Evolutionary conservation across 129 eudicot species (phyloP).

Genomic region (Cynara cardunculus): DNA sequence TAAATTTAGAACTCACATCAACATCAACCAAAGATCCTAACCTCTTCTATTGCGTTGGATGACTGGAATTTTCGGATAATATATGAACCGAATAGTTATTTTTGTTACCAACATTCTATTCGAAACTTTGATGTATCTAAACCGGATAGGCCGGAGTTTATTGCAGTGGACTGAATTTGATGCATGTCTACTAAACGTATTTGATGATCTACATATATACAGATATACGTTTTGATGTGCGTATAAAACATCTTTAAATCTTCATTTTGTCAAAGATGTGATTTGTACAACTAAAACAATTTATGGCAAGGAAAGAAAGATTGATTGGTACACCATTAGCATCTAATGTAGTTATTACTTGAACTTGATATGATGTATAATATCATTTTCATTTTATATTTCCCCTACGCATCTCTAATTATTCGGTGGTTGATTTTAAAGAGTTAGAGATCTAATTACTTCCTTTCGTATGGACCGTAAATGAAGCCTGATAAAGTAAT

Average conservation of each 20-base stretch:
- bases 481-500: constrained; percentile 40
- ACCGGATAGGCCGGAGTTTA: neutral
- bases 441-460: constrained; percentile 58
- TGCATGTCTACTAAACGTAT: neutral
- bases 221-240: neutral
- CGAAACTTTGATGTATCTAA: neutral
- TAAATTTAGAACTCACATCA: neutral
- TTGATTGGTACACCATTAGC: neutral
- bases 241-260: neutral
- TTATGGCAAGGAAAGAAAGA: neutral
- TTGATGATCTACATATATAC: no score
- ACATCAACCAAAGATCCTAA: neutral
- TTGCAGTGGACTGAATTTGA: neutral
- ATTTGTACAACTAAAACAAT: neutral
- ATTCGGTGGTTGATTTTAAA: constrained; percentile 35
- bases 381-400: neutral
- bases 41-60: neutral
- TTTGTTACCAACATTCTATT: neutral
- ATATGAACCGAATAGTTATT: no score
- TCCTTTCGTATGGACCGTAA: constrained; percentile 66
- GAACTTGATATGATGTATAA: neutral
- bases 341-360: neutral
- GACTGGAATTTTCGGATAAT: no score
- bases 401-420: neutral
- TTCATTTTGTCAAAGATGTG: neutral